A percentile compares a stretch with the other conserved stretches of the same genome.
Conservation (phyloP, 2,329 filamentous ascomycete genomes). For the Cryphonectria japonica region DNA sequence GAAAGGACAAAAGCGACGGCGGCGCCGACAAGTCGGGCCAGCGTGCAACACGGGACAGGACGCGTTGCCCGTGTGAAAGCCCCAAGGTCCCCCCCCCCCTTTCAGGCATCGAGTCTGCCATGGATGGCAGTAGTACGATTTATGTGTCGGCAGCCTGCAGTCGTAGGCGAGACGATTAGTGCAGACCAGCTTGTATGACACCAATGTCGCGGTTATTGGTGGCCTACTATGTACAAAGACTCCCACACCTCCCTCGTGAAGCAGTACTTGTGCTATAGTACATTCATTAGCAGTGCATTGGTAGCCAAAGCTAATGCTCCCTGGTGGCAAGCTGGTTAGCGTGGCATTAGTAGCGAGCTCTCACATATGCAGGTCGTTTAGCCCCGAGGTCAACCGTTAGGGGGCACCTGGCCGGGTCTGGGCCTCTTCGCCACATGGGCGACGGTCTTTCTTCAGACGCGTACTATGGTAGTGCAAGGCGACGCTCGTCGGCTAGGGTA, state of each 20-base stretch:
- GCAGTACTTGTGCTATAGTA: not conserved
- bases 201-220: not conserved
- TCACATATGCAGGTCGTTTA: not conserved
- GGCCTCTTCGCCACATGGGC: not conserved
- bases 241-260: conserved; percentile 1
- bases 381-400: not conserved
- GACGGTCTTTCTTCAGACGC: not conserved
- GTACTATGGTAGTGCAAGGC: not conserved
- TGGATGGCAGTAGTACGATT: not conserved
- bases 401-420: not conserved
- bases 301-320: not conserved
- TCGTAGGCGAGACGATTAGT: not conserved
- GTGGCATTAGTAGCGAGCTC: conserved; percentile 1
- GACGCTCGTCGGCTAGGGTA: not conserved
- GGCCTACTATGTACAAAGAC: not conserved
- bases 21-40: conserved; percentile 17
- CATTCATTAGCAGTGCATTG: not conserved
- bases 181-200: not conserved
- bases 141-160: not conserved
- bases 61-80: not conserved
- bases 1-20: conserved; percentile 7
- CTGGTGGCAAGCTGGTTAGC: conserved; percentile 4
- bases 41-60: conserved; percentile 10
- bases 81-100: not conserved
- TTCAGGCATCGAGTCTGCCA: not conserved